Percentiles rank a stretch among this genome's conserved stretches.
phyloP scores from a whole-genome alignment of 2,329 filamentous ascomycete species.

The Chaetomiaceae sp. region DNA sequence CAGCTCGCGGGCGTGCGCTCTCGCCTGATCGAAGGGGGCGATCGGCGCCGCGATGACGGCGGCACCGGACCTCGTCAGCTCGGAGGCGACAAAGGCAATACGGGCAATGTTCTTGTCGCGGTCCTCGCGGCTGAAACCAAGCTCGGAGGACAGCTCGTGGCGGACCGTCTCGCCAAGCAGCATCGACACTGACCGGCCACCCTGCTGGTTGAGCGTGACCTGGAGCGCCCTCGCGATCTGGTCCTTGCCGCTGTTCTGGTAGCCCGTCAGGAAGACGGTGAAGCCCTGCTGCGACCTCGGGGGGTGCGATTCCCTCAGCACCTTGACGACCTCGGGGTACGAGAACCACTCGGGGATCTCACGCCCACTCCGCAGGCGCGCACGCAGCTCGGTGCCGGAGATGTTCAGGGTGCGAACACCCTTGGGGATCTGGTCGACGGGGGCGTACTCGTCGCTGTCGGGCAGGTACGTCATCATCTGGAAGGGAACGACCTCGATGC shows the following conservation, averaged over 20 bases:
- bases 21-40: slow-evolving; percentile 79
- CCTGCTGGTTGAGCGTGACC: slow-evolving; percentile 96
- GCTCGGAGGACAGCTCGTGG: slow-evolving; percentile 85
- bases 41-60: slow-evolving; percentile 97
- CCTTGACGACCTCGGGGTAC: slow-evolving; percentile 96
- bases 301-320: slow-evolving; percentile 93
- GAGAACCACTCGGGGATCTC: slow-evolving; percentile 99
- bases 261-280: slow-evolving; percentile 96
- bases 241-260: slow-evolving; percentile 95
- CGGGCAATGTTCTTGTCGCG: slow-evolving; percentile 92
- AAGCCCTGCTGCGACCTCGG: slow-evolving; percentile 89
- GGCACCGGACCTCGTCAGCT: slow-evolving; percentile 87
- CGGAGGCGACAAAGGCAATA: slow-evolving; percentile 92
- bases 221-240: slow-evolving; percentile 92
- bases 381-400: slow-evolving; percentile 84
- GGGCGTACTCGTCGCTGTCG: slow-evolving; percentile 93
- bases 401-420: slow-evolving; percentile 85
- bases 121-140: slow-evolving; percentile 91
- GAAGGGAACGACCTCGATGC: slow-evolving; percentile 98
- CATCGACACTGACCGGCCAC: slow-evolving; percentile 88
- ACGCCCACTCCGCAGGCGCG: slow-evolving; percentile 82
- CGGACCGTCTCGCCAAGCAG: slow-evolving; percentile 95
- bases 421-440: slow-evolving; percentile 80
- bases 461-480: slow-evolving; percentile 99
- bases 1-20: slow-evolving; percentile 73